These are phyloP conservation scores for Angomonas deanei DNA, from an alignment of 208 protist genomes.

Conservation along the genomic window DNA sequence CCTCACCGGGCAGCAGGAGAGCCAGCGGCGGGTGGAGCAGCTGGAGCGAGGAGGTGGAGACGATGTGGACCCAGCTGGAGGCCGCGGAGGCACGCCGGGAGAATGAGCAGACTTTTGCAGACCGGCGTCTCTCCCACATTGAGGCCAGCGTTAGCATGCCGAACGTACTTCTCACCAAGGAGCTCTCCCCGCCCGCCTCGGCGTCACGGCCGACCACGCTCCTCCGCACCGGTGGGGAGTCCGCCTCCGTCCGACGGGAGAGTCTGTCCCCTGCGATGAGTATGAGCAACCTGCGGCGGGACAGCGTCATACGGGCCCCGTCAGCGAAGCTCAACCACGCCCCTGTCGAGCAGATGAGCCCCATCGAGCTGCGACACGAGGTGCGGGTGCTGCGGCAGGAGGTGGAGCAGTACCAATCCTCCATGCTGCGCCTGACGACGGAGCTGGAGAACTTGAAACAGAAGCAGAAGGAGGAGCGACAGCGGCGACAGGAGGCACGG, in stretches of 20 bases:
- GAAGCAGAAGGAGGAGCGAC: constrained; percentile 36
- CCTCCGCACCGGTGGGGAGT: background rate
- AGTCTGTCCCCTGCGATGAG: too few species aligned
- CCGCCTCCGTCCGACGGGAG: background rate
- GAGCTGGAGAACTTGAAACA: constrained; percentile 28
- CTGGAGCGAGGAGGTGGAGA: constrained; percentile 3
- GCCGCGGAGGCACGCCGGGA: constrained; percentile 6
- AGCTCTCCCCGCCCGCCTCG: background rate
- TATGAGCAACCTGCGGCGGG: too few species aligned
- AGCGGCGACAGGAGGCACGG: constrained; percentile 26
- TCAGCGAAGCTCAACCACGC: background rate
- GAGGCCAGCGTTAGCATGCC: background rate
- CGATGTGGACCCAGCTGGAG: constrained; percentile 13
- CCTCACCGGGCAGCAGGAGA: constrained; percentile 20
- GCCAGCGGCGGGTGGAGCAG: constrained; percentile 8
- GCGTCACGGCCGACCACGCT: background rate
- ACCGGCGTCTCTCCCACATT: background rate
- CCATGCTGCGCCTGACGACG: constrained; percentile 29
- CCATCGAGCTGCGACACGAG: constrained; percentile 28
- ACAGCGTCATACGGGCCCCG: background rate
- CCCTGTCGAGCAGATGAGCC: constrained; percentile 21
- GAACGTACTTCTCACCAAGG: background rate
- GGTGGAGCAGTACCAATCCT: constrained; percentile 27
- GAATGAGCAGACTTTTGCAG: background rate
- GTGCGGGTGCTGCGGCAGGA: constrained; percentile 21